These are phyloP conservation scores for Bryoerythrophyllum caledonicum DNA, from an alignment of 225 moss, liverwort and hornwort species.

Conservation along the genomic window DNA sequence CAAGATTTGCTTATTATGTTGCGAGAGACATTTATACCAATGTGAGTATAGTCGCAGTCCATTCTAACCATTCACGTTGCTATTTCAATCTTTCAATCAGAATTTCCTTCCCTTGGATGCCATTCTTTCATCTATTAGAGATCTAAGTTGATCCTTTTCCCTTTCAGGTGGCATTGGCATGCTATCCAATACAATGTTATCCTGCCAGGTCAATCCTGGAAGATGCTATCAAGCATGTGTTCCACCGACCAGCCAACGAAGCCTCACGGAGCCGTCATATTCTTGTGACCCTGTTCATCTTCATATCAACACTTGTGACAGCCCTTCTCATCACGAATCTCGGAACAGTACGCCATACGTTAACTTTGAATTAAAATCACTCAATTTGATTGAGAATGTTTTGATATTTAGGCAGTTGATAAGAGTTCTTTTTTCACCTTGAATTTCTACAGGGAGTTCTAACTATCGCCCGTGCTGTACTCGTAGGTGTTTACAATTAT, in stretches of 20 bases:
- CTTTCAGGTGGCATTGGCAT: conserved; percentile 75
- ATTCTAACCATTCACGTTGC: neutral
- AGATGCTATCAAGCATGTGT: conserved; percentile 58
- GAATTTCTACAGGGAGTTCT: conserved; percentile 9
- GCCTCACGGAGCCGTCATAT: conserved; percentile 62
- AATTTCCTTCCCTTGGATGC: conserved; percentile 13
- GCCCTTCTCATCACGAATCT: conserved; percentile 62
- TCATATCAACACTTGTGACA: conserved; percentile 56
- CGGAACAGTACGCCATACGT: conserved; percentile 46
- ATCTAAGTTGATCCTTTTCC: conserved; percentile 26
- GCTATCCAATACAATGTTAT: conserved; percentile 79
- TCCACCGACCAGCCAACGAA: conserved; percentile 31
- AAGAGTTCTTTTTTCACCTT: neutral
- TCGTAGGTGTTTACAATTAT: conserved; percentile 76
- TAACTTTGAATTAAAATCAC: neutral
- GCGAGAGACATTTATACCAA: neutral
- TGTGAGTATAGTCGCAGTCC: conserved; percentile 10
- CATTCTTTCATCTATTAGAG: neutral
- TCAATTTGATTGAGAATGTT: neutral
- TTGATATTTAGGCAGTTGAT: neutral
- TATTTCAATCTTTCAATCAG: conserved; percentile 14
- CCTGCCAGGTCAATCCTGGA: conserved; percentile 82
- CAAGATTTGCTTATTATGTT: neutral
- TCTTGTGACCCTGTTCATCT: conserved; percentile 60
- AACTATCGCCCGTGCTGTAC: conserved; percentile 11